Conservation (phyloP, 202 grass and related monocot species). For the Bolboschoenoplectus hybrid region DNA sequence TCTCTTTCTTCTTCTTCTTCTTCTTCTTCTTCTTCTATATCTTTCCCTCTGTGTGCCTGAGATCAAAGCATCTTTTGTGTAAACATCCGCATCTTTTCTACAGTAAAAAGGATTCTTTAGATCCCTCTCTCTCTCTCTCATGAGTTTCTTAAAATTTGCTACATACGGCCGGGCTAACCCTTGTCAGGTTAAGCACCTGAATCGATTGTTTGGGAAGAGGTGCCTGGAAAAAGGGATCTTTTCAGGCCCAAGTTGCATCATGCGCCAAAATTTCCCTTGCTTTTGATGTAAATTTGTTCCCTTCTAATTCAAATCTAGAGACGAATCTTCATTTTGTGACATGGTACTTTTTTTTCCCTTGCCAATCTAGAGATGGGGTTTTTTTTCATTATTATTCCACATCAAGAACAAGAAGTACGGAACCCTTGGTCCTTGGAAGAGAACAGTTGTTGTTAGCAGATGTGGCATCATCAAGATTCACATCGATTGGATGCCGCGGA, state of each 20-base stretch:
- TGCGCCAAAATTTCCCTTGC: conserved; percentile 24
- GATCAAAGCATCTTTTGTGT: conserved; percentile 9
- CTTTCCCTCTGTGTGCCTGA: background rate
- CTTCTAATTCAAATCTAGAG: conserved; percentile 31
- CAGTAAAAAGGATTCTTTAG: background rate
- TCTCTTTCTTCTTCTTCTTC: conserved; percentile 26
- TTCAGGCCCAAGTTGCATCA: conserved; percentile 30
- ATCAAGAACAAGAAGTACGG: conserved; percentile 9
- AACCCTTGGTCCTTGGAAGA: conserved; percentile 12
- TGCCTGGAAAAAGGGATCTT: conserved; percentile 37
- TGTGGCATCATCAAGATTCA: conserved; percentile 92
- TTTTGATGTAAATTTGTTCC: conserved; percentile 27
- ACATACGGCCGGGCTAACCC: background rate
- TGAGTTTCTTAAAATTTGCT: conserved; percentile 31
- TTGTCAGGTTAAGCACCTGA: conserved; percentile 35
- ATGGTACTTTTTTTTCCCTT: background rate
- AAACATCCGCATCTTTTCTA: background rate
- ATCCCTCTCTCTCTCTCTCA: background rate
- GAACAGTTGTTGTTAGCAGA: conserved; percentile 57
- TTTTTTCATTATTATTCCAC: background rate
- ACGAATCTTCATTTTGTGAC: background rate
- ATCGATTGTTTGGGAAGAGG: conserved; percentile 2
- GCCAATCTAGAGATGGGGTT: background rate
- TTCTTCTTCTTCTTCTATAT: conserved; percentile 27
- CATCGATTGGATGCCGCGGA: conserved; percentile 26